Evolutionary conservation across 805 yeast species (phyloP), one percentile per base, ranked within the genome.

Genomic region (Lipomyces kockii): DNA sequence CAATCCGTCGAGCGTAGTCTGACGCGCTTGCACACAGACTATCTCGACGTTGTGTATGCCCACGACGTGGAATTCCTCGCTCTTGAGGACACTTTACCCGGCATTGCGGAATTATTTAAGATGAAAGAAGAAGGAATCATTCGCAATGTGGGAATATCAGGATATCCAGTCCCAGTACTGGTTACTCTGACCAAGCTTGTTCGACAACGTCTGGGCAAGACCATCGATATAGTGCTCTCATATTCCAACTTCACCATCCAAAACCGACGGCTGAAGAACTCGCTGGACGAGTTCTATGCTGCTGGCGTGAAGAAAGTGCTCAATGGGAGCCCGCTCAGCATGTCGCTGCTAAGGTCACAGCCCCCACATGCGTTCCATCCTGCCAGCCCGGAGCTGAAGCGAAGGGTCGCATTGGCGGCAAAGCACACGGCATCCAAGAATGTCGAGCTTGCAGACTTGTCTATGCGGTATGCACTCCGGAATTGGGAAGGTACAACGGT

Each of bases 61-160:
- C 98, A 94, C 78, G 98, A 93, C 75, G 86, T 92, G 58, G 98
- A 93, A 76, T 94, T 93, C 78, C 89, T 87, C 7, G 76, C 83
- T 0, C 84, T 83, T 39, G 80, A 76, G 0, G 84, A 84, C 27
- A 85, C 88, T 3, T 73, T 85, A 17, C 88, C 77, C 32, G 97
- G 97, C 0, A 79, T 94, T 62, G 79, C 76, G 34, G 88, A 87
- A 71, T 80, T 92, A 71, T 83, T 80, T 72, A 77, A 76, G 59
- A 78, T 93, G 72, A 90, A 91, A 59, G 62, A 81, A 5, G 86
- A 86, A 70, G 97, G 97, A 0, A 51, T 84, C 2, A 83, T 91
- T 59, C 80, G 77, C 49, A 81, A 87, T 71, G 83, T 93, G 68
- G 98, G 98, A 9, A 79, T 92, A 49, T 87, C 95, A 17, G 98